These are phyloP conservation scores for Rhizophagus sp. DNA, from an alignment of 192 early-diverging fungal species.

Conservation along the genomic window DNA sequence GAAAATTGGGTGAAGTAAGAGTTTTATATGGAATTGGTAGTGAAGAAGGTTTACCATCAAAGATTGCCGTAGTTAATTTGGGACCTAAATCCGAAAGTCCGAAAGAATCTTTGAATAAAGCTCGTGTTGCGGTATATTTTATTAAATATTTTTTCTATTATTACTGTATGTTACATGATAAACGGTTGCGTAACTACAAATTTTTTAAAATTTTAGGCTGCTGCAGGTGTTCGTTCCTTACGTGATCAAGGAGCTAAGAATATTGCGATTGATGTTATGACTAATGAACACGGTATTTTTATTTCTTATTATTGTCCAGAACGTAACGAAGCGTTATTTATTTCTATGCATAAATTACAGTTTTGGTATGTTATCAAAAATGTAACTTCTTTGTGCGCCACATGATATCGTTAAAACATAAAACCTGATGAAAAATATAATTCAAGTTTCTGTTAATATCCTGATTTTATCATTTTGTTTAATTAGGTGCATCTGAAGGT, in stretches of 20 bases:
- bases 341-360: too few species aligned
- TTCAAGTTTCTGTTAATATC: too few species aligned
- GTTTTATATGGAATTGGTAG: constrained; percentile 58
- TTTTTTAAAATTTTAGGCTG: constrained; percentile 38
- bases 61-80: constrained; percentile 70
- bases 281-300: constrained; percentile 47
- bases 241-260: constrained; percentile 51
- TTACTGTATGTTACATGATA: too few species aligned
- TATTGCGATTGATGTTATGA: constrained; percentile 61
- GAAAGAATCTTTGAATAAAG: constrained; percentile 46
- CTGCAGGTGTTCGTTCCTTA: constrained; percentile 66
- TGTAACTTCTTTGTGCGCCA: too few species aligned
- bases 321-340: too few species aligned
- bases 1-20: constrained; percentile 56
- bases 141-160: constrained; percentile 25
- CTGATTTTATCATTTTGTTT: background rate
- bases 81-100: constrained; percentile 44
- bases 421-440: too few species aligned
- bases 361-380: too few species aligned
- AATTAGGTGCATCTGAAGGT: constrained; percentile 71
- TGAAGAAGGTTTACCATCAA: constrained; percentile 47
- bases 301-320: too few species aligned
- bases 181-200: background rate
- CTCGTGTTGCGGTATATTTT: constrained; percentile 57
- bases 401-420: too few species aligned